phyloP scores from a whole-genome alignment of 805 yeast genomes.

The Yueomyces sp. region DNA sequence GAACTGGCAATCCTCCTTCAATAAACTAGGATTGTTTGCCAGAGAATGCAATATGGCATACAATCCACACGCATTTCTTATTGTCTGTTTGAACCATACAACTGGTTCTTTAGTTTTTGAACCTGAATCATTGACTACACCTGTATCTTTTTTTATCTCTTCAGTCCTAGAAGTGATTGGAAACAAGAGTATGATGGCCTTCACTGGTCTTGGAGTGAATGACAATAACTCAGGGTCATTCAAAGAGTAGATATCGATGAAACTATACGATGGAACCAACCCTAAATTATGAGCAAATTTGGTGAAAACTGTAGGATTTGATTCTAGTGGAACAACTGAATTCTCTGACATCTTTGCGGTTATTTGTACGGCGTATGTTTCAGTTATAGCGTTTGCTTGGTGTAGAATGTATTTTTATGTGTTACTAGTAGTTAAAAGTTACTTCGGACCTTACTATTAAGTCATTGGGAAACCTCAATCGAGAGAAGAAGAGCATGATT shows the following conservation, averaged over 20 bases:
- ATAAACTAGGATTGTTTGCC: constrained; percentile 23
- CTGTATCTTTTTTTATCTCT: constrained; percentile 24
- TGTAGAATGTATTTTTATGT: too few relatives aligned
- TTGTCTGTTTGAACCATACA: constrained; percentile 76
- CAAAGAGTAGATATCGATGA: constrained; percentile 76
- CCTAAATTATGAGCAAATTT: constrained; percentile 58
- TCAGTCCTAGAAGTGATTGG: constrained; percentile 64
- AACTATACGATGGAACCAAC: constrained; percentile 41
- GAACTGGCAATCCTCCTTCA: constrained; percentile 11
- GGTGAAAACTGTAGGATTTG: constrained; percentile 77
- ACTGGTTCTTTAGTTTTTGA: constrained; percentile 1
- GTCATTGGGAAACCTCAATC: too few relatives aligned
- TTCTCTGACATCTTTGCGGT: background rate
- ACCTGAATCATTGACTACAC: constrained; percentile 2
- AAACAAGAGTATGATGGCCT: constrained; percentile 65
- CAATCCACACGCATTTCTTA: constrained; percentile 85
- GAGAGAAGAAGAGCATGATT: too few relatives aligned
- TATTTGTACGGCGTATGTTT: too few relatives aligned
- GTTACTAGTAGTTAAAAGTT: too few relatives aligned
- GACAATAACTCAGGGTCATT: constrained; percentile 70
- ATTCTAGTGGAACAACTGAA: constrained; percentile 74
- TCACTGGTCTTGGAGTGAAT: constrained; percentile 70
- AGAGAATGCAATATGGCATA: constrained; percentile 69
- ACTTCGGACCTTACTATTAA: too few relatives aligned
- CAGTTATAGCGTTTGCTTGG: too few relatives aligned